Conservation (phyloP, 352 stramenopile species). For the Elongisporangium anandrum region DNA sequence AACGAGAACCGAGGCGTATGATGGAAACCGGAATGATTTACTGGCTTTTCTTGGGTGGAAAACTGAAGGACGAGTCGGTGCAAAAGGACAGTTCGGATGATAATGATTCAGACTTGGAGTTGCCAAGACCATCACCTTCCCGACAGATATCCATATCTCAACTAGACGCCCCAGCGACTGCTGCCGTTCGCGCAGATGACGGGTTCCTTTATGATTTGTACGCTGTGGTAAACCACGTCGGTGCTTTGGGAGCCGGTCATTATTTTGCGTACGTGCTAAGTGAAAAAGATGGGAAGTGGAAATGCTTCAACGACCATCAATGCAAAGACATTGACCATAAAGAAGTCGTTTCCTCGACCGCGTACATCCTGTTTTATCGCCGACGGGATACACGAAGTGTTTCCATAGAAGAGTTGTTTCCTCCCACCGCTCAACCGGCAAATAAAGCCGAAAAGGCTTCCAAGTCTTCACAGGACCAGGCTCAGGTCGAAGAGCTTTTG, state of each 20-base stretch:
- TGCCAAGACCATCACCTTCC: not conserved
- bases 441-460: not conserved
- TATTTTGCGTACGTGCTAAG: constrained; percentile 90
- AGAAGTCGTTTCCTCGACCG: constrained; percentile 81
- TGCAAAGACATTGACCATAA: constrained; percentile 86
- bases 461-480: constrained; percentile 39
- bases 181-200: constrained; percentile 43
- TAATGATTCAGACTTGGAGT: not conserved
- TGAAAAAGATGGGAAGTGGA: constrained; percentile 93
- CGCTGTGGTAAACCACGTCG: constrained; percentile 97
- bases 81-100: constrained; percentile 6
- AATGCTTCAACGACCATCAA: constrained; percentile 97
- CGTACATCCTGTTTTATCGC: constrained; percentile 91
- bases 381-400: constrained; percentile 64
- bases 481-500: constrained; percentile 63
- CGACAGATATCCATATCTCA: constrained; percentile 20
- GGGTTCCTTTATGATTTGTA: constrained; percentile 94
- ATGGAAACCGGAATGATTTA: constrained; percentile 54
- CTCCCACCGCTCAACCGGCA: constrained; percentile 25
- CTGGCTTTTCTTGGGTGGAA: constrained; percentile 75
- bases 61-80: constrained; percentile 26
- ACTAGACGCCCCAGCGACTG: constrained; percentile 56
- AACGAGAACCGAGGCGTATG: constrained; percentile 35
- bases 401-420: constrained; percentile 73
- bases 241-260: constrained; percentile 93